Conservation (phyloP, 257 asterid species). For the Solanum clarkiae region DNA sequence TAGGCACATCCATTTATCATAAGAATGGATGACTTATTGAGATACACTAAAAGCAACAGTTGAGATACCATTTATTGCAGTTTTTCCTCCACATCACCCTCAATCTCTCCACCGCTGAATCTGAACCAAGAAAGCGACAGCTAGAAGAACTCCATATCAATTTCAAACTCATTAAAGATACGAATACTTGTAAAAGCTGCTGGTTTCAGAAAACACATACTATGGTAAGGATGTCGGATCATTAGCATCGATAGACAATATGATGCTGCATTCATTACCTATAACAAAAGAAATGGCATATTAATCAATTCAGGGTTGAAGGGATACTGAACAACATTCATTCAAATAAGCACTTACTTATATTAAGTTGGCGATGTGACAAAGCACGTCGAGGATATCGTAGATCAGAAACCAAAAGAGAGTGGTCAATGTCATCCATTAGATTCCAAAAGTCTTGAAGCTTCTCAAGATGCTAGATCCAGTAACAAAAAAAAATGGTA, state of each 20-base stretch:
- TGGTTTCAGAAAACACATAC: slow-evolving; percentile 19
- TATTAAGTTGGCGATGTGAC: slow-evolving; percentile 49
- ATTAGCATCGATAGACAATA: slow-evolving; percentile 33
- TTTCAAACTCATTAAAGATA: not conserved
- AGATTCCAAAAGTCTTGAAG: slow-evolving; percentile 66
- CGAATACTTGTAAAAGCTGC: not conserved
- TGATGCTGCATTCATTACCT: slow-evolving; percentile 53
- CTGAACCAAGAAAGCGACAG: slow-evolving; percentile 73
- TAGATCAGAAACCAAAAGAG: slow-evolving; percentile 40
- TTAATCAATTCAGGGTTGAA: not conserved
- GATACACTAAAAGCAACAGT: not conserved
- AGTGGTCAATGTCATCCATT: slow-evolving; percentile 53
- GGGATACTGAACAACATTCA: not conserved
- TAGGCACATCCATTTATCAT: not conserved
- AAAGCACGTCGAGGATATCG: slow-evolving; percentile 29
- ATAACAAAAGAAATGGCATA: not conserved
- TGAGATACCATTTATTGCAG: slow-evolving; percentile 46
- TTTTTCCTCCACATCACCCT: slow-evolving; percentile 45
- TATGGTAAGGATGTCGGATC: slow-evolving; percentile 66
- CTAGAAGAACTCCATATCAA: slow-evolving; percentile 21
- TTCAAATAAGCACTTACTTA: slow-evolving; percentile 29
- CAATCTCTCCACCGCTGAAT: slow-evolving; percentile 23
- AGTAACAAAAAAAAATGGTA: not conserved
- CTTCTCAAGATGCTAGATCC: slow-evolving; percentile 47
- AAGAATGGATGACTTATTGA: not conserved